Percentiles rank a stretch among this genome's conserved stretches.
Evolutionary conservation across 2,329 filamentous ascomycete species (phyloP).

Genomic region (Helicocarpus griseus): DNA sequence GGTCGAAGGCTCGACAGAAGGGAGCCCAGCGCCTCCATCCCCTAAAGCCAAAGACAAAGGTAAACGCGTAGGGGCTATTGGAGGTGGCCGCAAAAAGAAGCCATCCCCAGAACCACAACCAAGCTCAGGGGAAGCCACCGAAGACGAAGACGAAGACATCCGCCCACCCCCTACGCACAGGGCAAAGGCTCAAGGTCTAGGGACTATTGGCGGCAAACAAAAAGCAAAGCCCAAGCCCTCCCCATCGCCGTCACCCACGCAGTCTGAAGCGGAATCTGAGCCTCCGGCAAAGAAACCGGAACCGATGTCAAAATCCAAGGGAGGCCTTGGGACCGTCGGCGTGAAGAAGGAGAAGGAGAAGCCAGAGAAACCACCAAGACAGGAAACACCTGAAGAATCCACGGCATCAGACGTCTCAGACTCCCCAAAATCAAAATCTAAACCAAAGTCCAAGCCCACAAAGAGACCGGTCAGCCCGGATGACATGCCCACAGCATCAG

Average conservation of each 20-base stretch:
- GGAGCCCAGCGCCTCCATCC: not conserved
- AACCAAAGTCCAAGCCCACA: not conserved
- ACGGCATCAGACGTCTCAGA: conserved; percentile 4
- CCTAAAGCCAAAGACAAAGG: not conserved
- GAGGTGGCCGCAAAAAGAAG: not conserved
- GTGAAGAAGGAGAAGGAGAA: not conserved
- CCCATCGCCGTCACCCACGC: not conserved
- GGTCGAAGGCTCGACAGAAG: not conserved
- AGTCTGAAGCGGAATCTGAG: not conserved
- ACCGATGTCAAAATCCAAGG: not conserved
- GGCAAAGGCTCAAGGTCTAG: conserved; percentile 8
- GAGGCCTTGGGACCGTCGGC: not conserved
- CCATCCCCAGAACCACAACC: not conserved
- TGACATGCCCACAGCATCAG: conserved; percentile 7
- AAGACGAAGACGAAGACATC: conserved; percentile 6
- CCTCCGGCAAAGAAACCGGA: not conserved
- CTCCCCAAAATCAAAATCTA: not conserved
- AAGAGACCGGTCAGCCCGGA: not conserved
- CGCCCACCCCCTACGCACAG: conserved; percentile 2
- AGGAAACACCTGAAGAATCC: not conserved
- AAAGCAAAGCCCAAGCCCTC: not conserved
- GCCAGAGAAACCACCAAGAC: conserved; percentile 4
- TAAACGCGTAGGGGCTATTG: not conserved
- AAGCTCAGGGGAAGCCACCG: conserved; percentile 4
- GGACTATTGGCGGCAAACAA: conserved; percentile 10